These are phyloP conservation scores for Seiridium cupressi DNA, from an alignment of 2,329 filamentous ascomycete species.

Conservation along the genomic window DNA sequence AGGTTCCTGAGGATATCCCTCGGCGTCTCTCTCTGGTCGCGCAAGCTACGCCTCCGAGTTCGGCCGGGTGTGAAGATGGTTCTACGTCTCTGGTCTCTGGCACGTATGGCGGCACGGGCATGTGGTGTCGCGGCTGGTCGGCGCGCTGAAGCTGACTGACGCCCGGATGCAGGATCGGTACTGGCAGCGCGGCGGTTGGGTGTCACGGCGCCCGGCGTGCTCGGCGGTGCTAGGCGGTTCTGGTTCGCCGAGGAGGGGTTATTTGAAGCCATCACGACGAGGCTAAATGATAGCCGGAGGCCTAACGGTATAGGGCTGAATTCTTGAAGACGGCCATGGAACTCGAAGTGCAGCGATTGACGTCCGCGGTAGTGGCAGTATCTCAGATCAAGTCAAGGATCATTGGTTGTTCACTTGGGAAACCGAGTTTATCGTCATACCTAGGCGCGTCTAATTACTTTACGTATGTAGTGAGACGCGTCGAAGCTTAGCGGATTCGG, in stretches of 20 bases:
- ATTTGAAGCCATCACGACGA: constrained; percentile 7
- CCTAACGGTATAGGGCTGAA: neutral
- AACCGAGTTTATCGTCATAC: neutral
- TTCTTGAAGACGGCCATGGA: neutral
- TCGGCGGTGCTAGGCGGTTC: constrained; percentile 19
- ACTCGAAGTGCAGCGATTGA: neutral
- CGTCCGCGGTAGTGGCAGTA: too few relatives aligned
- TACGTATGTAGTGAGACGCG: neutral
- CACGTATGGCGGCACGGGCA: constrained; percentile 57
- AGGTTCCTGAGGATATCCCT: constrained; percentile 43
- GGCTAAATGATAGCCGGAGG: neutral
- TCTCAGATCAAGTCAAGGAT: too few relatives aligned
- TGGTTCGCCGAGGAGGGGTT: constrained; percentile 7
- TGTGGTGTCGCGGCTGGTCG: constrained; percentile 54
- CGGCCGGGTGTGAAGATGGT: constrained; percentile 60
- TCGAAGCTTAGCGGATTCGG: neutral
- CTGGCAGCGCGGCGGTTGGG: constrained; percentile 29
- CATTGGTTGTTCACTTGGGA: neutral
- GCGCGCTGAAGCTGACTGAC: constrained; percentile 44
- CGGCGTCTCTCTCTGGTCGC: constrained; percentile 43
- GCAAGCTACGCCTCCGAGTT: constrained; percentile 55
- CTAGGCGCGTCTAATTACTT: neutral
- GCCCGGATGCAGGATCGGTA: constrained; percentile 38
- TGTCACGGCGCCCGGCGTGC: constrained; percentile 26
- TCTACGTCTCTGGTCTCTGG: constrained; percentile 57